Evolutionary conservation across 805 yeast genomes (phyloP).

Genomic region (Kluyveromyces dobzhanskii): DNA sequence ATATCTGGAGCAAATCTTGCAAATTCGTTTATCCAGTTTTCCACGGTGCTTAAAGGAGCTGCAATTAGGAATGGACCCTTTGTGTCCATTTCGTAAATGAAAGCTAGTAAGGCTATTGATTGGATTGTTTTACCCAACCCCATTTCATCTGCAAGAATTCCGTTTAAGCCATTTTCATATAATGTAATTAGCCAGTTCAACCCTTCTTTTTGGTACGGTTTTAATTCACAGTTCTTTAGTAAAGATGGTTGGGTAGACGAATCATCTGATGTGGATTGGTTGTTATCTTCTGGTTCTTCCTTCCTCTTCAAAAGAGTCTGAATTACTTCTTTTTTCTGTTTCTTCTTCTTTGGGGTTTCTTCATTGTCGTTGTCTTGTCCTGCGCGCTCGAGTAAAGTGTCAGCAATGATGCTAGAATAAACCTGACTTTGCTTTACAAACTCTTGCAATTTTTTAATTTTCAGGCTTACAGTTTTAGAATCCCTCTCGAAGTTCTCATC

Average conservation of each 20-base stretch:
- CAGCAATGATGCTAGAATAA: constrained; percentile 79
- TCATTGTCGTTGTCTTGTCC: constrained; percentile 35
- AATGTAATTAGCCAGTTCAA: constrained; percentile 83
- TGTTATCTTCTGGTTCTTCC: constrained; percentile 15
- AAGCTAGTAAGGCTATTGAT: constrained; percentile 70
- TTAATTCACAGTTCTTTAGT: constrained; percentile 52
- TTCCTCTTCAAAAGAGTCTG: constrained; percentile 19
- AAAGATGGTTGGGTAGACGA: constrained; percentile 43
- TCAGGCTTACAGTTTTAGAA: constrained; percentile 42
- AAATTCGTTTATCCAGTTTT: constrained; percentile 79
- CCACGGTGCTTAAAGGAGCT: constrained; percentile 77
- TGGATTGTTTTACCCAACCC: constrained; percentile 93
- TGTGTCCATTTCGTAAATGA: constrained; percentile 69
- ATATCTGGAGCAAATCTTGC: constrained; percentile 63
- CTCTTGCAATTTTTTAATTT: constrained; percentile 57
- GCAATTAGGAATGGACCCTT: constrained; percentile 71
- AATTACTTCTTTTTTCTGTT: constrained; percentile 11
- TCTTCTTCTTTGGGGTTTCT: constrained; percentile 17
- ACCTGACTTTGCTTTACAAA: constrained; percentile 83
- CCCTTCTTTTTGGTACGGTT: constrained; percentile 83
- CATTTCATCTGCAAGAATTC: constrained; percentile 96
- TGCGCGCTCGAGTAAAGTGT: constrained; percentile 45
- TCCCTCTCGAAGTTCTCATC: constrained; percentile 26
- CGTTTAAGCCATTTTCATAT: constrained; percentile 90
- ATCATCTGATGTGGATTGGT: constrained; percentile 6